Base-by-base conservation (phyloP, 805 yeast species). In the Candida dajiaensis region DNA sequence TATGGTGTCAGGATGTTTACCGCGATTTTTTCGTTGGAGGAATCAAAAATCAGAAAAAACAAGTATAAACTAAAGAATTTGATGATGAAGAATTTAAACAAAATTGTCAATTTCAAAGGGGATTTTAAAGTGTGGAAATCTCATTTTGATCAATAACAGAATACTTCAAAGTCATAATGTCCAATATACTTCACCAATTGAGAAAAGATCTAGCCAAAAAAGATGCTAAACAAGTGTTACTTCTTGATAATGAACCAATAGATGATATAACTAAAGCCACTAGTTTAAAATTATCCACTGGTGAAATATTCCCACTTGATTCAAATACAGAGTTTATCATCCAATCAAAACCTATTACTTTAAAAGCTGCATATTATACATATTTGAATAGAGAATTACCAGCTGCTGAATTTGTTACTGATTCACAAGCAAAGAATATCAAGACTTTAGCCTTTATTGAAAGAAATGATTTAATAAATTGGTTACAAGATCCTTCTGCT, bases 401-500 rank as follows among this genome's bases (percentile, higher is more conserved):
- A 36, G 83, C 89, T 40, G 83, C 96, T 12, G 95, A 88, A 45
- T 90, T 92, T 62, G 76, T 89, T 49, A 75, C 81, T 11, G 81
- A 78, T 35, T 87, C 96, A 52, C 83, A 80, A 56, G 75, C 73
- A 42, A 68, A 75, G 36, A 74, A 77, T 3, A 73, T 92, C 29
- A 72, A 80, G 3, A 87, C 87, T 51, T 77, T 92, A 61, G 81
- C 87, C 47, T 90, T 92, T 60, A 66, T 87, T 61, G 95, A 89
- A 57, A 81, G 95, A 66, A 82, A 89, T 9, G 96, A 92, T 61
- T 73, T 92, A 50, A 73, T 84, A 45, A 77, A 87, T 26, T 90
- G 94, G 89, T 73, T 92, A 43, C 76, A 75, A 49, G 96, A 96
- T 4, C 72, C 78, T 19, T 70, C 81, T 3, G 79, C 74, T 35